Conservation (phyloP, 257 asterid species). For the Solanum piurae region DNA sequence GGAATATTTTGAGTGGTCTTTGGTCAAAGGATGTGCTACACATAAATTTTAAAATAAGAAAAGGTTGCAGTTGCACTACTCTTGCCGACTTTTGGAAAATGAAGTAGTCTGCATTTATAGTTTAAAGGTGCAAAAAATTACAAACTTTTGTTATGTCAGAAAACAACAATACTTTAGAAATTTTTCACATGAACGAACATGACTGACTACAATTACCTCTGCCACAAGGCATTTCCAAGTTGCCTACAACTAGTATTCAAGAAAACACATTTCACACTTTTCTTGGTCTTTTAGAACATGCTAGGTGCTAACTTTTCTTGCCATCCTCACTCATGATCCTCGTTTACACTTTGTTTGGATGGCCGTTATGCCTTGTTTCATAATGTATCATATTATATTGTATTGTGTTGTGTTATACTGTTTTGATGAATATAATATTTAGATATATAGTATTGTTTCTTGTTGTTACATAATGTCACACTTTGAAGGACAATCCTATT, state of each 20-base stretch:
- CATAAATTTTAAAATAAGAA: neutral
- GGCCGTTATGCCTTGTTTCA: neutral
- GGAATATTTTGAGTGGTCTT: neutral
- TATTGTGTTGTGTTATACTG: too few species aligned
- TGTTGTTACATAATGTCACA: too few species aligned
- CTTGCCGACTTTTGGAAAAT: neutral
- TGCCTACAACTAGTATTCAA: neutral
- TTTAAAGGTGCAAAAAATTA: neutral
- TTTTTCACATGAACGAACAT: neutral
- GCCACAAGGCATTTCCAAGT: neutral
- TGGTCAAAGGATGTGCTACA: slow-evolving; percentile 4
- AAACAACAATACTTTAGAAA: neutral
- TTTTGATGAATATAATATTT: neutral
- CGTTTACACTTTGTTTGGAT: neutral
- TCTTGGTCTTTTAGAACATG: neutral
- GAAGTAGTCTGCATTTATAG: neutral
- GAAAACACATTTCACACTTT: neutral
- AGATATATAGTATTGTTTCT: too few species aligned
- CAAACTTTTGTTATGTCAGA: neutral
- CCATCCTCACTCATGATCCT: neutral
- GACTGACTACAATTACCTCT: neutral
- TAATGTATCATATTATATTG: too few species aligned
- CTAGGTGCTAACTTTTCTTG: neutral
- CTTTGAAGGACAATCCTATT: neutral
- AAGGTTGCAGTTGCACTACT: neutral